Evolutionary conservation across 2,329 filamentous ascomycete species (phyloP), one percentile per base, ranked within the genome.

Genomic region (Diaporthe vaccinii): DNA sequence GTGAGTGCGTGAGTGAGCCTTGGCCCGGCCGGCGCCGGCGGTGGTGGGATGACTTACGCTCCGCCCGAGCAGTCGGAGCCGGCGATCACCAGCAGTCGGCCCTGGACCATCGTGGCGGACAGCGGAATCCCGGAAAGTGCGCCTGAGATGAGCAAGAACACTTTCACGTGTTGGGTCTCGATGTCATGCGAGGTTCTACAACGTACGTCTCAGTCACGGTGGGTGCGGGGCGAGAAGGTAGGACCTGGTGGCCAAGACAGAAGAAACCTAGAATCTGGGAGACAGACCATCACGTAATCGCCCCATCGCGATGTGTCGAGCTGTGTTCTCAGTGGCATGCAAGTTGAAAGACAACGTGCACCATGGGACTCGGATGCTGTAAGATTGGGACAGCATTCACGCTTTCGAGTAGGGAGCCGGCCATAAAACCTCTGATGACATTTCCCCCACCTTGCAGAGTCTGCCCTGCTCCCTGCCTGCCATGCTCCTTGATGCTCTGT

Each of bases 41-140:
- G 59, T 46, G 72, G 75, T 55, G 71, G 22, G 44, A 34, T n/a
- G 46, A 90, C 88, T 83, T 83, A 91, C 94, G 95, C 95, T 86
- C 95, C 95, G 81, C 95, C 95, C 39, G 95, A 98, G 85, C 94
- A 95, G 85, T 98, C 95, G 36, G 95, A 97, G 77, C 95, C 95
- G 68, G 95, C 95, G 80, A 98, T 94, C 25, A 97, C 91, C 74
- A 98, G 87, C 61, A 98, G 92, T 75, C 92, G 85, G 76, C 84
- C 84, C 41, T 82, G 78, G 1, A 79, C 78, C 86, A 87, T 88
- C 77, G 75, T 82, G 79, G 61, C 44, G 49, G 20, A 15, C 25
- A 7, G 31, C 39, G 44, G 6, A 12, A 17, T 46, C n/a, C 2
- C 31, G 4, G 17, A 28, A 25, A 20, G 25, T 22, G 17, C 25